Evolutionary conservation across 805 yeast species (phyloP).

Genomic region (Pichia manshurica): DNA sequence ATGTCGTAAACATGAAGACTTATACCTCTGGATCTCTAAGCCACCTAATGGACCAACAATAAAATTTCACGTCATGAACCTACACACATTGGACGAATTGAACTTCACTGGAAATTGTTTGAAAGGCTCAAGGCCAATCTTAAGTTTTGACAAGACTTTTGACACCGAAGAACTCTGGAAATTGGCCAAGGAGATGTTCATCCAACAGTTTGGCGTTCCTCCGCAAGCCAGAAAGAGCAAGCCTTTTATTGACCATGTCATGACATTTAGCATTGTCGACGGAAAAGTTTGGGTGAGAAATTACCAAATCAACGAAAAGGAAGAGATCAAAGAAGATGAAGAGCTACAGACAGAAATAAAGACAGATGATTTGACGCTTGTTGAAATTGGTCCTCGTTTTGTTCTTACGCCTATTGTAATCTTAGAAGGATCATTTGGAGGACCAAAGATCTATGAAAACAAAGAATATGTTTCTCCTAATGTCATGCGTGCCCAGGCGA

Average conservation of each 20-base stretch:
- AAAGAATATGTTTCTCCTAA: constrained; percentile 96
- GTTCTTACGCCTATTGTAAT: constrained; percentile 88
- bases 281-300: constrained; percentile 93
- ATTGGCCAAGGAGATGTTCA: constrained; percentile 76
- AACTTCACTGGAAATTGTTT: constrained; percentile 95
- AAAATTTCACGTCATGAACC: constrained; percentile 88
- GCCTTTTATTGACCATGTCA: constrained; percentile 93
- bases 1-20: constrained; percentile 92
- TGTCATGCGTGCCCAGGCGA: constrained; percentile 83
- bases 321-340: constrained; percentile 37
- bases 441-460: constrained; percentile 95
- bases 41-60: constrained; percentile 98
- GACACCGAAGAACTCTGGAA: constrained; percentile 61
- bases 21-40: constrained; percentile 90
- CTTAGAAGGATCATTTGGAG: constrained; percentile 95
- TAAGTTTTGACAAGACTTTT: constrained; percentile 81
- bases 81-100: constrained; percentile 93
- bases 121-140: constrained; percentile 89
- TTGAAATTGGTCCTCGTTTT: constrained; percentile 95
- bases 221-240: constrained; percentile 87
- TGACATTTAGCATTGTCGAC: constrained; percentile 89
- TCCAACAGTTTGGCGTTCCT: constrained; percentile 90
- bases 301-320: constrained; percentile 74
- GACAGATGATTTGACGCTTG: constrained; percentile 61
- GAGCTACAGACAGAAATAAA: constrained; percentile 19